Conservation (phyloP, 495 filamentous ascomycete species). For the Talaromyces wortmannii region DNA sequence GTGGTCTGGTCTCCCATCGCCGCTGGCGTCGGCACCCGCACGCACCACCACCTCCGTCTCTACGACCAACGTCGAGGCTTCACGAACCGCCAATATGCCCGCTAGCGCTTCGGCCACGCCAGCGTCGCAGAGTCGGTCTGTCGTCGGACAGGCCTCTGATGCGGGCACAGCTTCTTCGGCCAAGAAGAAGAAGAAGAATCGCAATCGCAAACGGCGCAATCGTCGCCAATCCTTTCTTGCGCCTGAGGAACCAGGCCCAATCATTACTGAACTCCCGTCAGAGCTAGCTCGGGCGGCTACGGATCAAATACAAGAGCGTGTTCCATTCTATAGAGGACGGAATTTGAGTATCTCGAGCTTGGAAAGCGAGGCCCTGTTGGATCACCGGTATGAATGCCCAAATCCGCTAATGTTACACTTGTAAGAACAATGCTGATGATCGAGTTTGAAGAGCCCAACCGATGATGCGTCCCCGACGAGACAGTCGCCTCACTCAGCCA, state of each 20-base stretch:
- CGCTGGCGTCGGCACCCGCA: background rate
- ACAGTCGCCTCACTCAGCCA: conserved; percentile 43
- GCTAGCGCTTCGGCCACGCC: background rate
- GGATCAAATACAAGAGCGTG: background rate
- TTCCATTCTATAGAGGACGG: conserved; percentile 49
- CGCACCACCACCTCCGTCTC: background rate
- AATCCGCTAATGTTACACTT: background rate
- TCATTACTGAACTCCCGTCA: background rate
- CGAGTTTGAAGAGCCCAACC: conserved; percentile 53
- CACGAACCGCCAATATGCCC: background rate
- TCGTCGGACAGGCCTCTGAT: background rate
- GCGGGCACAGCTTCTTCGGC: conserved; percentile 8
- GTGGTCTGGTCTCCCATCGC: background rate
- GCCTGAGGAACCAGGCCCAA: conserved; percentile 16
- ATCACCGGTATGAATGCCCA: conserved; percentile 59
- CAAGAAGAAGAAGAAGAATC: conserved; percentile 31
- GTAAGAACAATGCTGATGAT: background rate
- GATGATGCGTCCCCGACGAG: conserved; percentile 60
- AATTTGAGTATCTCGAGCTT: conserved; percentile 74
- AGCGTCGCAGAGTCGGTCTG: conserved; percentile 10
- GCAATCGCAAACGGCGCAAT: conserved; percentile 33
- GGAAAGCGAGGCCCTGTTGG: conserved; percentile 72
- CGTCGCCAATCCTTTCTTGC: conserved; percentile 31
- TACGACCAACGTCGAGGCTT: background rate
- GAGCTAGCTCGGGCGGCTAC: background rate